Base-by-base conservation (phyloP, 345 rosid genomes). In the Populus ilicifolia region DNA sequence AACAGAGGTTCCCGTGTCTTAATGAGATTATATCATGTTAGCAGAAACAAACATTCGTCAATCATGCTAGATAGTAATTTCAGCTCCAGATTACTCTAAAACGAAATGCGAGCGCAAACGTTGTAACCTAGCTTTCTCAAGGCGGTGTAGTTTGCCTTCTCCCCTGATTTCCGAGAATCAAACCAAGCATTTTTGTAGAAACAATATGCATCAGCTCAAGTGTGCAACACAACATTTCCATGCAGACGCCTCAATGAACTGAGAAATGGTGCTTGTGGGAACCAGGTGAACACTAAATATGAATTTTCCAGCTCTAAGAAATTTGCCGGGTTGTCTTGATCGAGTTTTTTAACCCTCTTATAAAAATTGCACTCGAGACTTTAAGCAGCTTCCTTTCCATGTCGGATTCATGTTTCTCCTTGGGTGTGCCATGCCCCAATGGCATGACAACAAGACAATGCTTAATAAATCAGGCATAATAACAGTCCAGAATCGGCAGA, bases 401-500 rank as follows among this genome's bases (percentile, higher is more conserved):
- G 64, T 59, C 29, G 18, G 29, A 59, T 9, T n/a, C 29, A n/a
- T n/a, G 63, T 9, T 4, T 59, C 64, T 23, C 29, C 10, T 23
- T n/a, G 29, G 64, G 16, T 59, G 29, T 59, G 63, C 13, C 59
- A 52, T 52, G 6, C 59, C 59, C 59, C 59, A 71, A 35, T 72
- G 36, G 20, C 23, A 56, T 2, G 69, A 61, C 38, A 27, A 14
- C 38, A 39, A 17, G 68, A n/a, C 44, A 66, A 46, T 77, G 76
- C 69, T 77, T 78, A 61, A 63, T 13, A 66, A 43, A 75, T 69
- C 61, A 27, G 16, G 70, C 48, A n/a, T 23, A 43, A 62, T 62
- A 69, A 44, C 50, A 73, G n/a, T 39, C 64, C 21, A 65, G 27
- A 72, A 77, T 29, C 35, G 78, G 72, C 56, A 73, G 4, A 33